Base-by-base conservation (phyloP, 169 alveolate species). In the Cryptosporidium felis region DNA sequence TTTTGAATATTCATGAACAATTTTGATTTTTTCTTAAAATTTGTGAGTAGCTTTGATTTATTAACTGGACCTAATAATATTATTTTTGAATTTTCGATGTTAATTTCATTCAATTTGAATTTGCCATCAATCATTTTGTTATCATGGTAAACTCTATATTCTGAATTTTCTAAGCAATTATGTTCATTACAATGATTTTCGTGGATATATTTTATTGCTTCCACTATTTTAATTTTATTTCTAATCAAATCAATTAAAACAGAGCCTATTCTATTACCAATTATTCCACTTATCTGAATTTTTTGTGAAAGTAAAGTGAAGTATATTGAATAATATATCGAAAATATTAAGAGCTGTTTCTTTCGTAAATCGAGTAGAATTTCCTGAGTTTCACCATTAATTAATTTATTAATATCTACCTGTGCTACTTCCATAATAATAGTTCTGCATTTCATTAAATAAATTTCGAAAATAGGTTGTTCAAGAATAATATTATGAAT, bases 261-360 rank as follows among this genome's bases (percentile, higher is more conserved):
- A 16, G 49, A 32, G 41, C 85, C 85, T 8, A 74, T 26, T 36
- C 41, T 36, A 34, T 74, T 32, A 10, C 46, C 56, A 51, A 74
- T 32, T 18, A 74, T 26, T 21, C 45, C 56, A 36, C 34, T 59
- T 3, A 61, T 21, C 21, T 6, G 5, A 26, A 74, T 34, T 14
- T 53, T 34, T 32, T 23, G 18, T 14, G 28, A 32, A 34, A 12
- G 32, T 6, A 32, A 74, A 18, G 61, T 40, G 3, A 53, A 8
- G 30, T 74, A 74, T 34, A 36, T 6, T 16, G 85, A 74, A 26
- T 74, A 74, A 36, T 74, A 49, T 36, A 74, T 18, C 56, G 85
- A 9, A 38, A 74, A 49, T 38, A 74, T 26, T n/a, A 49, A 32
- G 14, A 74, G 45, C 34, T 38, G 10, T 0, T 8, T 65, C 16